These are phyloP conservation scores for Hydrangea macrophylla DNA, from an alignment of 148 eudicot species.

Conservation along the genomic window DNA sequence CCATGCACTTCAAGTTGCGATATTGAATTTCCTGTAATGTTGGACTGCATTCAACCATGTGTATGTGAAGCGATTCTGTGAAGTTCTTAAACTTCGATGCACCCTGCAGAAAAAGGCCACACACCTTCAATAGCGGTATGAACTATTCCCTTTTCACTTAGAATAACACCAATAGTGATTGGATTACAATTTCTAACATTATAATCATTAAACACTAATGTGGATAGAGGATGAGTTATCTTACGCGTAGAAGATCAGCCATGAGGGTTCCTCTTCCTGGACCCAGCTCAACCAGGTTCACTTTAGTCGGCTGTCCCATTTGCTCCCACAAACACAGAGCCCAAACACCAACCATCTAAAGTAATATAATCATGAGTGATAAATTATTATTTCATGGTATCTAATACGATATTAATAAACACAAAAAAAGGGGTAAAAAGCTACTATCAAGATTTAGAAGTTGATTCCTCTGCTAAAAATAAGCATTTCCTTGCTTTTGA, in stretches of 20 bases:
- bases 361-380: neutral
- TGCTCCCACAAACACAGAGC: conserved; percentile 95
- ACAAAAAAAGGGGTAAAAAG: neutral
- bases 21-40: conserved; percentile 69
- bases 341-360: conserved; percentile 95
- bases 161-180: neutral
- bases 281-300: conserved; percentile 88
- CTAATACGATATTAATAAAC: neutral
- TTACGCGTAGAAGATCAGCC: conserved; percentile 92
- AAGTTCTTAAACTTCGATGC: conserved; percentile 76
- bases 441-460: too few relatives aligned
- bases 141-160: neutral
- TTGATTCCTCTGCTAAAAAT: neutral
- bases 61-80: conserved; percentile 62
- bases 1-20: conserved; percentile 62
- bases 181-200: neutral
- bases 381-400: neutral
- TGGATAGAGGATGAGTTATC: conserved; percentile 15
- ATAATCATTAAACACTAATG: neutral
- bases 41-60: conserved; percentile 95
- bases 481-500: neutral
- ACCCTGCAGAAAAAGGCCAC: conserved; percentile 47
- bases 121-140: neutral
- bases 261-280: conserved; percentile 98
- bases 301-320: conserved; percentile 79